Conservation (phyloP, 352 stramenopile species). For the Phytophthora uliginosa region DNA sequence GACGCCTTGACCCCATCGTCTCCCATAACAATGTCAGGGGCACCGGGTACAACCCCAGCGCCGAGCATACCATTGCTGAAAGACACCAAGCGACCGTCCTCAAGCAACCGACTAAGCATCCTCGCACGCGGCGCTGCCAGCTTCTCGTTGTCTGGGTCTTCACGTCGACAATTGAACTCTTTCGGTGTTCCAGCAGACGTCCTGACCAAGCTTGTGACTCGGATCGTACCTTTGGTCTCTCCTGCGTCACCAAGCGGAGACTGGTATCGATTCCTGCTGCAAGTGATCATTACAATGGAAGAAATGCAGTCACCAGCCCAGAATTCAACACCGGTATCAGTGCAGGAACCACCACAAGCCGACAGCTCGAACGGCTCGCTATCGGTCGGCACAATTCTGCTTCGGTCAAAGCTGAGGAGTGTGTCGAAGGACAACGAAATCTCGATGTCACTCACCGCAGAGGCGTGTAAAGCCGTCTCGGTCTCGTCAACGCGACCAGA, state of each 20-base stretch:
- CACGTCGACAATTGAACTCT: constrained; percentile 12
- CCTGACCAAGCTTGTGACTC: constrained; percentile 24
- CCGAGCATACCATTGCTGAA: constrained; percentile 1
- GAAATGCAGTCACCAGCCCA: constrained; percentile 7
- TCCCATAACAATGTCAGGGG: background rate
- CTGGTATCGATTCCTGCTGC: constrained; percentile 45
- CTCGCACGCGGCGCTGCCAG: constrained; percentile 11
- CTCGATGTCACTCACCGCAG: background rate
- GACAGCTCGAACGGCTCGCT: background rate
- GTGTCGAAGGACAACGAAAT: background rate
- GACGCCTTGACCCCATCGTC: constrained; percentile 6
- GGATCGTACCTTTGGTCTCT: constrained; percentile 27
- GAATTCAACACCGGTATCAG: background rate
- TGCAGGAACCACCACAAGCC: too few species aligned
- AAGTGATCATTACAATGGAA: constrained; percentile 22
- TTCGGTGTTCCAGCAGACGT: constrained; percentile 12
- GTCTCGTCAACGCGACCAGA: constrained; percentile 9
- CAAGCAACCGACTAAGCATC: constrained; percentile 11
- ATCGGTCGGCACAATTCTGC: constrained; percentile 30
- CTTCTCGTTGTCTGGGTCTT: constrained; percentile 11
- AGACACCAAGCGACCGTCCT: constrained; percentile 15
- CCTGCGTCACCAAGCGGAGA: constrained; percentile 16
- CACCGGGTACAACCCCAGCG: background rate
- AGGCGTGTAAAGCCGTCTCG: constrained; percentile 2
- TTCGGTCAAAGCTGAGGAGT: constrained; percentile 24